Conservation (phyloP, 2,329 filamentous ascomycete species). For the Colletotrichum tropicicola region DNA sequence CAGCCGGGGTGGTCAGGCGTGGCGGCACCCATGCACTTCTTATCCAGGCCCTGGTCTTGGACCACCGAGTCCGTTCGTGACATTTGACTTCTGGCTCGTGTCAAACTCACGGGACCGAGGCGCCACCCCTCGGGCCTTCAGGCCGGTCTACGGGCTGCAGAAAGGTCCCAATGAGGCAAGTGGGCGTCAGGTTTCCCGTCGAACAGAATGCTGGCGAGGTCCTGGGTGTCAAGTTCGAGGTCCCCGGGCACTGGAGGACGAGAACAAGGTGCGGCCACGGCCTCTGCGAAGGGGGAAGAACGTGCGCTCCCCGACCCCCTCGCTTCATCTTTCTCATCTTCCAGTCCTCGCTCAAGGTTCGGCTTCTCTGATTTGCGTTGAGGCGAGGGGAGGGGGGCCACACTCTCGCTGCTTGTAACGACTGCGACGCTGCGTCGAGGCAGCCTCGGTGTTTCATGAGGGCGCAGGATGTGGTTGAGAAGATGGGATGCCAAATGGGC, state of each 20-base stretch:
- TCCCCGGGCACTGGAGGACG: background rate
- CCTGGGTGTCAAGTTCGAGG: background rate
- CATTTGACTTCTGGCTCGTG: constrained; percentile 22
- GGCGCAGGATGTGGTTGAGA: background rate
- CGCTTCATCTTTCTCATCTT: background rate
- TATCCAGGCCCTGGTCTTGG: constrained; percentile 5
- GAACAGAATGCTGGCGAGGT: background rate
- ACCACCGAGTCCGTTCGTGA: background rate
- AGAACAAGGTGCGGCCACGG: background rate
- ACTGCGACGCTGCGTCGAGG: constrained; percentile 4
- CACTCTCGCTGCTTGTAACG: constrained; percentile 1
- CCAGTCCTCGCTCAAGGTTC: background rate
- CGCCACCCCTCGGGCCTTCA: constrained; percentile 16
- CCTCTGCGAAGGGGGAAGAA: background rate
- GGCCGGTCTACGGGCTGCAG: background rate
- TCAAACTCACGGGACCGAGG: constrained; percentile 18
- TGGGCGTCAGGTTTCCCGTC: background rate
- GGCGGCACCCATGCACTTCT: constrained; percentile 27
- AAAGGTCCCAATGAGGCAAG: background rate
- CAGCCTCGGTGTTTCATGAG: constrained; percentile 19
- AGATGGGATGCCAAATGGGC: constrained; percentile 22
- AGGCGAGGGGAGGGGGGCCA: background rate
- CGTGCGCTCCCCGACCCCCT: constrained; percentile 4
- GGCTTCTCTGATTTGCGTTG: background rate
- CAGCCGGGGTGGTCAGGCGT: rapidly evolving